Evolutionary conservation across 164 flowering plant species (phyloP).

Genomic region (Chimonanthus praecox): DNA sequence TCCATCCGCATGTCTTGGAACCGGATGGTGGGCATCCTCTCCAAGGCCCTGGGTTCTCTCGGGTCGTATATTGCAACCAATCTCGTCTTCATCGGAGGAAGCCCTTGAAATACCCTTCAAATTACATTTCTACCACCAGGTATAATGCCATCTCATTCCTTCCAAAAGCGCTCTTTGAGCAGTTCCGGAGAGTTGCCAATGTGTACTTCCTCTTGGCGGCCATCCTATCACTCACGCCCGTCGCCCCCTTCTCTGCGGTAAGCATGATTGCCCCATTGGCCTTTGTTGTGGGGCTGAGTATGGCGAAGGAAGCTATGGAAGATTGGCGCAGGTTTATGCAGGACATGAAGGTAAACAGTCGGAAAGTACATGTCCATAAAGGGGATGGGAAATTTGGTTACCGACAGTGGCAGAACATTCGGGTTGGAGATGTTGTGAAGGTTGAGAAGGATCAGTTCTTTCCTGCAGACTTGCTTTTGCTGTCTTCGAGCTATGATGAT

Average conservation of each 20-base stretch:
- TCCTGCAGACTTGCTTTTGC: constrained; percentile 76
- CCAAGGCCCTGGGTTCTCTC: constrained; percentile 70
- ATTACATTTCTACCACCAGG: constrained; percentile 86
- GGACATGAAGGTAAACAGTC: constrained; percentile 59
- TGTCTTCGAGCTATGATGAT: constrained; percentile 77
- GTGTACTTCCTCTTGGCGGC: constrained; percentile 89
- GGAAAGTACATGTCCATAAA: constrained; percentile 51
- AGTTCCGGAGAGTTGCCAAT: constrained; percentile 93
- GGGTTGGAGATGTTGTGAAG: constrained; percentile 69
- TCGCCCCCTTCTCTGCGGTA: constrained; percentile 67
- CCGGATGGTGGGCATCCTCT: constrained; percentile 39
- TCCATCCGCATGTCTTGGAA: constrained; percentile 27
- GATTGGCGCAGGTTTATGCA: constrained; percentile 77
- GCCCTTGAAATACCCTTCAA: constrained; percentile 57
- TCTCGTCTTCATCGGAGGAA: constrained; percentile 51
- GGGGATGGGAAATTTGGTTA: constrained; percentile 48
- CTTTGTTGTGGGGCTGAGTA: constrained; percentile 93
- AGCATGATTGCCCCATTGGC: constrained; percentile 94
- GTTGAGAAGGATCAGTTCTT: constrained; percentile 81
- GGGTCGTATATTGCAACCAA: constrained; percentile 72
- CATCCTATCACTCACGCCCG: constrained; percentile 54
- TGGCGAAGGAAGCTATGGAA: constrained; percentile 92
- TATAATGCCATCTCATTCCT: constrained; percentile 74
- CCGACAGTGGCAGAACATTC: constrained; percentile 57
- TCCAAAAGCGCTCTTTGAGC: constrained; percentile 93